These are phyloP conservation scores for Anthracocystis panici-leucophaei DNA, from an alignment of 1,284 basidiomycete species.

Conservation along the genomic window DNA sequence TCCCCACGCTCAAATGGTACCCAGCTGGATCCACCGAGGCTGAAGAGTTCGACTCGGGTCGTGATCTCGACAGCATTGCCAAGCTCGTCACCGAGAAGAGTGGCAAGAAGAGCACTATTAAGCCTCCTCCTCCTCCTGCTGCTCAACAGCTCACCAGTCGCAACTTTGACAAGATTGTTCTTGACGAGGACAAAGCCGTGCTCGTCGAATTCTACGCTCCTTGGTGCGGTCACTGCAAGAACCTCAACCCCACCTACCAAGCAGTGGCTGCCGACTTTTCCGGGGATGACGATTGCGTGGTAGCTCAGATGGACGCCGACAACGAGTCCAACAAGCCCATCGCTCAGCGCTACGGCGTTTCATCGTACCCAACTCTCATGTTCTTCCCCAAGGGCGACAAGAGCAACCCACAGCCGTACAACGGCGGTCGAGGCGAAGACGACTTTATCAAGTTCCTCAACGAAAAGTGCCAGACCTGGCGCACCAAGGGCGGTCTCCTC, in stretches of 20 bases:
- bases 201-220: slow-evolving; percentile 95
- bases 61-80: slow-evolving; percentile 83
- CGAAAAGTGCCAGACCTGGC: slow-evolving; percentile 86
- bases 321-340: slow-evolving; percentile 82
- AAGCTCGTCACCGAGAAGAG: slow-evolving; percentile 80
- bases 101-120: slow-evolving; percentile 84
- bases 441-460: slow-evolving; percentile 79
- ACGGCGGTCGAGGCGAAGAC: slow-evolving; percentile 77
- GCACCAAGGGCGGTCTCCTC: slow-evolving; percentile 83
- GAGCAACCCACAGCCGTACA: slow-evolving; percentile 77
- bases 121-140: slow-evolving; percentile 82
- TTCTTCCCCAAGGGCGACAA: slow-evolving; percentile 84
- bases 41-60: slow-evolving; percentile 81
- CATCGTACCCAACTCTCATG: slow-evolving; percentile 82
- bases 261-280: slow-evolving; percentile 87
- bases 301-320: slow-evolving; percentile 91
- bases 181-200: slow-evolving; percentile 88
- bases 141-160: slow-evolving; percentile 78
- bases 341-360: slow-evolving; percentile 79
- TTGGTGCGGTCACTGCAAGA: slow-evolving; percentile 89
- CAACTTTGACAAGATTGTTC: slow-evolving; percentile 85
- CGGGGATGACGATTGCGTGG: slow-evolving; percentile 80
- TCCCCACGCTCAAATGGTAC: slow-evolving; percentile 94
- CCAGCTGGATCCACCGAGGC: slow-evolving; percentile 73
- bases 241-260: slow-evolving; percentile 94